Evolutionary conservation across 495 filamentous ascomycete genomes (phyloP), one percentile per base, ranked within the genome.

Genomic region (Gamarada debralockiae): DNA sequence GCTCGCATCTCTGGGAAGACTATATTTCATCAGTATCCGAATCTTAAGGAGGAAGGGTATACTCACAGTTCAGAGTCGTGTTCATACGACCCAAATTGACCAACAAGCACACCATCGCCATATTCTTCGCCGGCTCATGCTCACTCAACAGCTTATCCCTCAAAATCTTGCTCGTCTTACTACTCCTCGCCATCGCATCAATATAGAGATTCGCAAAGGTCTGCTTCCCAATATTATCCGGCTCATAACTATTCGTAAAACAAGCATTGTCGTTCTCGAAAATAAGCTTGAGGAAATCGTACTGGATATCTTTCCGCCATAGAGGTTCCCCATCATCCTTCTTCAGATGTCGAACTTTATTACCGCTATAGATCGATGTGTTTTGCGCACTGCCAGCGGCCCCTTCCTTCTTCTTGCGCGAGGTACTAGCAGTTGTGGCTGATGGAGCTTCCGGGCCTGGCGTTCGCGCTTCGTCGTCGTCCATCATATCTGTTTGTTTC

Each of bases 1-100:
- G 93, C 93, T 68, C 95, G 90, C 93, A 98, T 98, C 70, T 98
- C 93, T 23, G 95, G 93, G 69, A 98, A 98, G 73, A 98, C 92
- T 97, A 27, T 55, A 25, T 17, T 25, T 10, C 40, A 56, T 75
- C 55, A 80, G 68, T 56, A 49, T 22, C 36, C 9, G 13, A 31
- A 17, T 13, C 37, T 12, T 21, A 46, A 34, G 24, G 22, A 14
- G 45, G 39, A 24, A 22, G 13, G 29, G 33, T 46, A 38, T 55
- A 53, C 80, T 58, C 76, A 97, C 92, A 98, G 67, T 98, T 98
- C 20, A 98, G 73, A 0, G 93, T 98, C 14, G 93, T 98, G 69
- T 98, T 98, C 95, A 98, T 98, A 53, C 93, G 79, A 38, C 93
- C 93, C 56, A 98, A 85, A 66, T 98, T 98, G 62, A 98, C 93